Conservation (phyloP, 352 stramenopile genomes). For the Globisporangium megalacanthum region DNA sequence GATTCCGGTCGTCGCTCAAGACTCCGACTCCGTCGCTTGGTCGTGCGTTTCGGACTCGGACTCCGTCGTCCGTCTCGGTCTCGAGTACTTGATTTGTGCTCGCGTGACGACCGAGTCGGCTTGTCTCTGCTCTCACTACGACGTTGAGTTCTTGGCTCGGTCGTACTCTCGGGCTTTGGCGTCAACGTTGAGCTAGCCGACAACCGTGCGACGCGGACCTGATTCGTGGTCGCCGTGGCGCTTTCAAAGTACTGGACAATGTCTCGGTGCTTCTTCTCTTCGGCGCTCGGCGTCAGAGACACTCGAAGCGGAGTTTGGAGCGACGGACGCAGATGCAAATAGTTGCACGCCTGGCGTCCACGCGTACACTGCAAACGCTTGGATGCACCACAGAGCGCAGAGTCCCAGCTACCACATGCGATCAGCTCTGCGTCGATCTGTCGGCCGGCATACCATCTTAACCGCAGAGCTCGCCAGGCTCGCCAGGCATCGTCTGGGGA, state of each 20-base stretch:
- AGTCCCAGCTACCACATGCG: conserved; percentile 9
- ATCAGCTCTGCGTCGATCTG: conserved; percentile 13
- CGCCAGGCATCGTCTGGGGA: conserved; percentile 8
- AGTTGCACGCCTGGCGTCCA: conserved; percentile 14
- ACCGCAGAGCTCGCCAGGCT: conserved; percentile 11
- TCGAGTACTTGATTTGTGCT: no score
- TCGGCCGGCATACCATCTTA: conserved; percentile 16
- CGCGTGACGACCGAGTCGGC: no score
- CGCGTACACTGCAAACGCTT: conserved; percentile 9
- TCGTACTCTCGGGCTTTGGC: no score
- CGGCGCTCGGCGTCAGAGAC: neutral
- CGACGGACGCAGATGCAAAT: conserved; percentile 10
- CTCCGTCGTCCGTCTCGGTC: no score
- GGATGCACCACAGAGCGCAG: conserved; percentile 12
- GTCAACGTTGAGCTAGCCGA: no score
- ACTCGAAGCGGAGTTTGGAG: neutral
- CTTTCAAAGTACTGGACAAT: conserved; percentile 10
- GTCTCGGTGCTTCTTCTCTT: conserved; percentile 4
- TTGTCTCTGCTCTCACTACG: no score
- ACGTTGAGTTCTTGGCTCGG: no score
- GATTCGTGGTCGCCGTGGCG: neutral
- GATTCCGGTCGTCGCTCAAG: no score
- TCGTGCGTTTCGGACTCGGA: no score
- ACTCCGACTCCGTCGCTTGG: no score
- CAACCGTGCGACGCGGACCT: no score